Evolutionary conservation across 2,329 filamentous ascomycete species (phyloP).

Genomic region (Arthrobotrys musiformis): DNA sequence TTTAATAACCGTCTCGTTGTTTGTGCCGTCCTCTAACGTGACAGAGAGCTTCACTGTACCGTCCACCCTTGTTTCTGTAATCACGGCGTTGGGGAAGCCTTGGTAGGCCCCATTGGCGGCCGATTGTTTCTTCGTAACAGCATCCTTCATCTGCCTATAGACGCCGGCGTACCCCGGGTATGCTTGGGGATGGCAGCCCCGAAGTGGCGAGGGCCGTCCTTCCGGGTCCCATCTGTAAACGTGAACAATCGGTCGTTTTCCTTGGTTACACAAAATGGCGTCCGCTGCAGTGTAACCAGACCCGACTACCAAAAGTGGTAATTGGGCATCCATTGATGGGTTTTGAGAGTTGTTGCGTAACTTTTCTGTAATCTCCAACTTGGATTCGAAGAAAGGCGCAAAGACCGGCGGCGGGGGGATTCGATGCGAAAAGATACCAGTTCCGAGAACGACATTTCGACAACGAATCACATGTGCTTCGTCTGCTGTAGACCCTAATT

Average conservation of each 20-base stretch:
- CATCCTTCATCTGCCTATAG: conserved; percentile 71
- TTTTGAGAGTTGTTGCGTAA: conserved; percentile 57
- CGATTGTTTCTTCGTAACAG: conserved; percentile 60
- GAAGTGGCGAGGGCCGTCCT: conserved; percentile 68
- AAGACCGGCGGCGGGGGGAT: conserved; percentile 68
- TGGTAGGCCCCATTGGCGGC: conserved; percentile 6
- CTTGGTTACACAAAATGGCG: conserved; percentile 69
- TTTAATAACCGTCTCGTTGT: conserved; percentile 63
- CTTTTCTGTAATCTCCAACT: background rate
- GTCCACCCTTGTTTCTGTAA: conserved; percentile 60
- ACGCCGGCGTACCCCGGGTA: conserved; percentile 73
- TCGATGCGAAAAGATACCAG: conserved; percentile 70
- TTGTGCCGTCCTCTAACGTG: conserved; percentile 9
- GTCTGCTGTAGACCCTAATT: conserved; percentile 21
- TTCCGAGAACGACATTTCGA: conserved; percentile 70
- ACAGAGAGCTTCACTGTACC: conserved; percentile 62
- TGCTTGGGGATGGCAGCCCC: conserved; percentile 70
- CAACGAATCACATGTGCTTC: conserved; percentile 67
- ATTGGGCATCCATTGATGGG: conserved; percentile 27
- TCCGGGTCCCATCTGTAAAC: conserved; percentile 71
- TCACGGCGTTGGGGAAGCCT: conserved; percentile 59
- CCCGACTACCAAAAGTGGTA: conserved; percentile 69
- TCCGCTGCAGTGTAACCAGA: conserved; percentile 73
- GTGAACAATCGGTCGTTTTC: conserved; percentile 69
- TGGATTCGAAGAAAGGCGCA: conserved; percentile 63